These are phyloP conservation scores for Epichloe elymi DNA, from an alignment of 2,329 filamentous ascomycete genomes.

Conservation along the genomic window DNA sequence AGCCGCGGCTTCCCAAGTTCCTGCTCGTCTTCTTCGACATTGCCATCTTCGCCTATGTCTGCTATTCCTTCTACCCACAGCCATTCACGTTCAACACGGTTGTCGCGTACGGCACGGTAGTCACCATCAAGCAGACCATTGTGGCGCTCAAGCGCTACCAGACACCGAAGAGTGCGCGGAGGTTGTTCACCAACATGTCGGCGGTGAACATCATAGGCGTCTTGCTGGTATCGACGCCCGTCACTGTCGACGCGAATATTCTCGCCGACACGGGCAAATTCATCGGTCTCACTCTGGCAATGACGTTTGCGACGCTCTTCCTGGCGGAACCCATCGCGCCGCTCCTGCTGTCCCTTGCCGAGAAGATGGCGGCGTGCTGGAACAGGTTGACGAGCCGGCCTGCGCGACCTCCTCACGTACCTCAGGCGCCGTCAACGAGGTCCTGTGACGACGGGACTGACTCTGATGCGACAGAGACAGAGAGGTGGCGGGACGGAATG, in stretches of 20 bases:
- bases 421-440: too few relatives aligned
- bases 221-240: slow-evolving; percentile 10
- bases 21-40: slow-evolving; percentile 10
- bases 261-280: slow-evolving; percentile 7
- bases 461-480: too few relatives aligned
- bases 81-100: slow-evolving; percentile 12
- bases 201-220: slow-evolving; percentile 11
- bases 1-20: slow-evolving; percentile 10
- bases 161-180: slow-evolving; percentile 9
- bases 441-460: background rate
- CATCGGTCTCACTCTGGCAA: slow-evolving; percentile 9
- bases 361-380: slow-evolving; percentile 1
- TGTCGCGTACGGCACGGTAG: slow-evolving; percentile 11
- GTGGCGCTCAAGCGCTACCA: slow-evolving; percentile 11
- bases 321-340: slow-evolving; percentile 11
- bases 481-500: too few relatives aligned
- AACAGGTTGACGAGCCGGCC: background rate
- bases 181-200: slow-evolving; percentile 12
- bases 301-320: slow-evolving; percentile 11
- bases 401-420: background rate
- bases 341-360: slow-evolving; percentile 7
- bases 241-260: slow-evolving; percentile 8
- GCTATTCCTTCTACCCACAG: slow-evolving; percentile 11
- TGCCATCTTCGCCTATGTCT: slow-evolving; percentile 11
- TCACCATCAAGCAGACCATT: slow-evolving; percentile 10